Base-by-base conservation (phyloP, 306 rosid genomes). In the Cucurbita argyrosperma region DNA sequence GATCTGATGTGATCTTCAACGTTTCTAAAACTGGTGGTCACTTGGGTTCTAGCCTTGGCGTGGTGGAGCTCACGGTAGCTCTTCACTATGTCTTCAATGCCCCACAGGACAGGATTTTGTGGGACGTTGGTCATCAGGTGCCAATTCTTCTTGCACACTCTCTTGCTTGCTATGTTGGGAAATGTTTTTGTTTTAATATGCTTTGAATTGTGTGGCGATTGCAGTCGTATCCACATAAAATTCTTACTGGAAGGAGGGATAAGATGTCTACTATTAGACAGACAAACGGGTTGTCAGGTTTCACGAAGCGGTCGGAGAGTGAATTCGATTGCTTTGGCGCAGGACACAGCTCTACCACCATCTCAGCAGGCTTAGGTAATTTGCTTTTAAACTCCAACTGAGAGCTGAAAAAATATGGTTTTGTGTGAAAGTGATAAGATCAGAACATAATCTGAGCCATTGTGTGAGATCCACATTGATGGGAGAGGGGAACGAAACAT, bases 61-160 rank as follows among this genome's bases (percentile, higher is more conserved):
- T 94, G 47, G 96, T 94, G 10, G 97, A 94, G 82, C 96, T 91
- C 76, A 91, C 99, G 64, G 97, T 94, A 76, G 99, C 99, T 60
- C 96, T 94, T 55, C 99, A 91, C 68, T 94, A 86, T 79, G 96
- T 91, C 78, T 94, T 94, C 78, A 94, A 91, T 81, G 58, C 97
- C 46, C 99, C 99, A 74, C 87, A 74, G 37, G 99, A 94, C 73
- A 94, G 76, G 83, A 89, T 94, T 45, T 30, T 94, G 60, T 94
- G 99, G 99, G 99, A 94, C 77, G 99, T 94, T 78, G 99, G 99
- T 56, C 99, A 94, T 82, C 97, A 94, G 97, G 98, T 91, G 75
- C 13, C 54, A 61, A 61, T 63, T 64, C 64, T 82, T 78, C 47
- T 40, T 56, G 77, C 75, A 52, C 76, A 79, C 51, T 42, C 15